Conservation (phyloP, 805 yeast species). For the Candida silvatica region DNA sequence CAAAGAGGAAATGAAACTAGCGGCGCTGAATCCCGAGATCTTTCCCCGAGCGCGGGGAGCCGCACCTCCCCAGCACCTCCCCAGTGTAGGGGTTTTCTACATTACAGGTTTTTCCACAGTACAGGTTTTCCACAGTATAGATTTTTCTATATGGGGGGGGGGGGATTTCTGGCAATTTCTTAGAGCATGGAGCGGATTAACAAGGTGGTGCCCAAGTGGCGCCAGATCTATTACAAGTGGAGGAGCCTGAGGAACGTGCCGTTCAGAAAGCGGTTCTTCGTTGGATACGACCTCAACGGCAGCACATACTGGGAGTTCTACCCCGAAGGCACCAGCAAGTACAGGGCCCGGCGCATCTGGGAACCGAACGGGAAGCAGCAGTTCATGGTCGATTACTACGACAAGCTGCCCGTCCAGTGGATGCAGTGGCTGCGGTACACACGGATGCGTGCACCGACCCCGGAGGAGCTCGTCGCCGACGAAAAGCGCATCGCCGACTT, state of each 20-base stretch:
- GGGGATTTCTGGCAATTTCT: too few relatives aligned
- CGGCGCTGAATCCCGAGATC: too few relatives aligned
- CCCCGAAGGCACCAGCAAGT: slow-evolving; percentile 31
- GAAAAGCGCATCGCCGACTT: slow-evolving; percentile 45
- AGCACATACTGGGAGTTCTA: slow-evolving; percentile 82
- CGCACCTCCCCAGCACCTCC: too few relatives aligned
- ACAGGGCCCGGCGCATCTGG: slow-evolving; percentile 52
- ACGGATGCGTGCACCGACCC: slow-evolving; percentile 48
- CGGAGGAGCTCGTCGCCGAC: slow-evolving; percentile 55
- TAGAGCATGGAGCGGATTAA: slow-evolving; percentile 38
- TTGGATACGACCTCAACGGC: slow-evolving; percentile 73
- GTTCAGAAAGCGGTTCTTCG: slow-evolving; percentile 58
- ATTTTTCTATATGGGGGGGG: too few relatives aligned
- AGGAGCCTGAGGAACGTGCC: slow-evolving; percentile 57
- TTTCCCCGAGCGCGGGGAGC: too few relatives aligned
- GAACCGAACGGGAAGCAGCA: slow-evolving; percentile 42
- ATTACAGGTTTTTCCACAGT: too few relatives aligned
- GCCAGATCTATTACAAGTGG: slow-evolving; percentile 45
- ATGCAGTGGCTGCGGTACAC: slow-evolving; percentile 71
- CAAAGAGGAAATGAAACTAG: too few relatives aligned
- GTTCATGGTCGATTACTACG: slow-evolving; percentile 49
- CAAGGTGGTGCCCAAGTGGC: slow-evolving; percentile 39
- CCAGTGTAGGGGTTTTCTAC: too few relatives aligned
- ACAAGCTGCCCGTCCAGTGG: slow-evolving; percentile 66
- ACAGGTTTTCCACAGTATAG: too few relatives aligned